Evolutionary conservation across 1,284 basidiomycete species (phyloP).

Genomic region (Trametes versicolor): DNA sequence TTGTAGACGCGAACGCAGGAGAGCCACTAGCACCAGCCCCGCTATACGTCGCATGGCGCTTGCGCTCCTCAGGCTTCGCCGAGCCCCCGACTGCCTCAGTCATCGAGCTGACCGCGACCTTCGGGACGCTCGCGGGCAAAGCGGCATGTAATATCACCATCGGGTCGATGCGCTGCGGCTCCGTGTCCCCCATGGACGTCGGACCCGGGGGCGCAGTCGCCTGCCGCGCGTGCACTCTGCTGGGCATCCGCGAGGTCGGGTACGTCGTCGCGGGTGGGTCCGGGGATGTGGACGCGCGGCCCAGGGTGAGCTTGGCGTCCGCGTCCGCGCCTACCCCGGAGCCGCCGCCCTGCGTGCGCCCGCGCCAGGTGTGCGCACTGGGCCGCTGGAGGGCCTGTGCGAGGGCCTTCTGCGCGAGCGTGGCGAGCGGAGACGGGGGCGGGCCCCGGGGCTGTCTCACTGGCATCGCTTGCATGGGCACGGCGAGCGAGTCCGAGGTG

Average conservation of each 20-base stretch:
- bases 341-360: background rate
- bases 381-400: background rate
- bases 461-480: background rate
- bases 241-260: slow-evolving; percentile 11
- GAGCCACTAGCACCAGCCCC: background rate
- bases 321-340: background rate
- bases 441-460: slow-evolving; percentile 14
- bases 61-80: too few relatives aligned
- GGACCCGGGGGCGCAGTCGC: slow-evolving; percentile 18
- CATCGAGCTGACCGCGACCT: too few relatives aligned
- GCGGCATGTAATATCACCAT: background rate
- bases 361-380: slow-evolving; percentile 17
- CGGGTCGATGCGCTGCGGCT: background rate
- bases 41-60: slow-evolving; percentile 20
- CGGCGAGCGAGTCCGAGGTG: background rate
- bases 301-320: background rate
- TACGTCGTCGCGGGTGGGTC: background rate
- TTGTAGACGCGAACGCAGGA: too few relatives aligned
- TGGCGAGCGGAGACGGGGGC: slow-evolving; percentile 14
- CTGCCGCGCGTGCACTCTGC: slow-evolving; percentile 11
- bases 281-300: too few relatives aligned
- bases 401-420: background rate
- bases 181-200: background rate
- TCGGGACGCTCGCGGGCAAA: background rate
- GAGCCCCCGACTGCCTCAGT: background rate